phyloP scores from a whole-genome alignment of 371 early-diverging fungal species.

The Neoconidiobolus thromboides region DNA sequence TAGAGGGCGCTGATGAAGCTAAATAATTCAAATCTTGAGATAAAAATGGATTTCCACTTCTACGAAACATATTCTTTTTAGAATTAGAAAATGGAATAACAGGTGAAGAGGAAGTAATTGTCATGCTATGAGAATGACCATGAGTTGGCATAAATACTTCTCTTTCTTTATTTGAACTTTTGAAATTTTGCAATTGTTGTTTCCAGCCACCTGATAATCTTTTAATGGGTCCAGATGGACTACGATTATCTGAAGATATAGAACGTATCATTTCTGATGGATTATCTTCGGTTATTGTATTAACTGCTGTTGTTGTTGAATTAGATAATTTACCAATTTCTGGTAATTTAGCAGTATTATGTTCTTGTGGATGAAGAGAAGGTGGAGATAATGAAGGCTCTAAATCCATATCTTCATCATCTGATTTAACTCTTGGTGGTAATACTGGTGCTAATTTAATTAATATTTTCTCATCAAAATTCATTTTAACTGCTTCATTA shows the following conservation, averaged over 20 bases:
- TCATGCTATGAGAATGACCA: not conserved
- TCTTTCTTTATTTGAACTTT: not conserved
- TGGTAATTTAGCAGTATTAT: not conserved
- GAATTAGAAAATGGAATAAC: not conserved
- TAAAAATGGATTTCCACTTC: not conserved
- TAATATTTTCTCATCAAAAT: not conserved
- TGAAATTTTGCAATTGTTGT: not conserved
- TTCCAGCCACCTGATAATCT: slow-evolving; percentile 2
- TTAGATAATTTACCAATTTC: not conserved
- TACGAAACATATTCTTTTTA: not conserved
- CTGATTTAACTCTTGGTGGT: not conserved
- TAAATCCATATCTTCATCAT: not conserved
- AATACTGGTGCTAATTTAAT: not conserved
- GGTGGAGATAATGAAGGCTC: not conserved
- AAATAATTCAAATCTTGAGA: not conserved
- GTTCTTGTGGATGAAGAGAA: not conserved
- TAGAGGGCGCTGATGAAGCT: not conserved
- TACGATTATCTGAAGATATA: not conserved
- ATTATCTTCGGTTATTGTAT: not conserved
- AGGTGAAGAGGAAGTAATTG: not conserved
- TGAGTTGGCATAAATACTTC: not conserved
- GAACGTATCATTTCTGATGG: not conserved
- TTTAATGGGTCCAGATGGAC: not conserved
- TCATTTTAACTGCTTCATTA: not conserved
- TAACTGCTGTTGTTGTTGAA: not conserved